Evolutionary conservation across 768 basidiomycete species (phyloP), one percentile per base, ranked within the genome.

Genomic region (Tylopilus rubrobrunneus): DNA sequence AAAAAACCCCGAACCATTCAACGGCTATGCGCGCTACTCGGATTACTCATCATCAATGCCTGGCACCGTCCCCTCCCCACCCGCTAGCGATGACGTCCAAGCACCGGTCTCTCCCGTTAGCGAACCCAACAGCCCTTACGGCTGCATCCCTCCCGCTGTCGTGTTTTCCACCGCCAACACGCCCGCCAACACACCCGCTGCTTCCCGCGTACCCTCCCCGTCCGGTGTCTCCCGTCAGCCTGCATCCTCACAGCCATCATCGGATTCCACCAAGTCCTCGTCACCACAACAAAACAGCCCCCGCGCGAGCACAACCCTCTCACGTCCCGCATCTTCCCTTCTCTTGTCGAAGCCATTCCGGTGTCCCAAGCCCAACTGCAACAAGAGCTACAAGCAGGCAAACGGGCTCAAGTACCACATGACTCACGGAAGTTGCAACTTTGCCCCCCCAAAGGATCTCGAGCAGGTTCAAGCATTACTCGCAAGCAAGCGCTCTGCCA

Each of bases 321-420:
- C 78, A 31, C 77, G 71, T 10, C 76, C 77, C 57, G 74, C 81
- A 14, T 74, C 84, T 1, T 82, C 85, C 4, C 71, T 88, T n/a
- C 71, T 89, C 37, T 73, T 88, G 46, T 84, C 83, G 53, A 94
- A 94, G 71, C 91, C 92, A 4, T 95, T 93, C 82, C 80, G 84
- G 45, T 98, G 94, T 76, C 94, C 94, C 10, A 95, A 95, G 69
- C 85, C 90, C 0, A 92, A 93, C 59, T 98, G 94, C 77, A 92
- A 90, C 75, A 98, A 98, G 78, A 82, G 82, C 48, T 97, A 96
- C 77, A 96, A 96, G 76, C 93, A 96, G 71, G 91, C 91, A 41
- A 97, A 97, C 61, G 85, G 94, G 11, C 77, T 98, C 63, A 96
- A 97, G 76, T 94, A 95, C 72, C 92, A 95, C 71, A 86, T 92